phyloP scores from a whole-genome alignment of 352 stramenopile species.

The Blastocystis sp. region DNA sequence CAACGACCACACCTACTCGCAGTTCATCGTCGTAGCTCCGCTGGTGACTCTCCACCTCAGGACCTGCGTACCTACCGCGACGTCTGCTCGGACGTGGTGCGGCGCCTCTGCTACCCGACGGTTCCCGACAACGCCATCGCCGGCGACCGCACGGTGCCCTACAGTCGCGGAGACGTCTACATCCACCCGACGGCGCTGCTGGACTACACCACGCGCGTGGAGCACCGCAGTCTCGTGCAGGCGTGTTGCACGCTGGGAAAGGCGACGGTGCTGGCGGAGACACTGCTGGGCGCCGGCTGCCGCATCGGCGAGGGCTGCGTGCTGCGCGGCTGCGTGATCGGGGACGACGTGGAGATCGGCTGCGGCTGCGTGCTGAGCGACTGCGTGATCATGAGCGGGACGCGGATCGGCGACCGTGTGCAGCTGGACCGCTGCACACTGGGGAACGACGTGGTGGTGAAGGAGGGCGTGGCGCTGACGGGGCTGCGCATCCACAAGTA shows the following conservation, averaged over 20 bases:
- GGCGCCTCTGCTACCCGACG: conserved; percentile 31
- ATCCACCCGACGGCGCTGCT: not conserved
- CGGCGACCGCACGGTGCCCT: not conserved
- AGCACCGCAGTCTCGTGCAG: conserved; percentile 10
- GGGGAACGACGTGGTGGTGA: not conserved
- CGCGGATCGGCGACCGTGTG: not conserved
- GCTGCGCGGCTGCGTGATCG: not conserved
- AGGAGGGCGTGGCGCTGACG: not conserved
- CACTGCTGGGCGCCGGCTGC: not conserved
- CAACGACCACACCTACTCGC: conserved; percentile 19
- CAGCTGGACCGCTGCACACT: not conserved
- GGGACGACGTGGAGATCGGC: not conserved
- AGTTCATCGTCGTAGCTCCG: not conserved
- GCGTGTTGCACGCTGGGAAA: not conserved
- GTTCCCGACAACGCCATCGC: conserved; percentile 31
- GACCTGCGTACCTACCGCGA: not conserved
- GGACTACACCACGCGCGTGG: not conserved
- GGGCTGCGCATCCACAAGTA: not conserved
- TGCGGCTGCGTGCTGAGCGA: not conserved
- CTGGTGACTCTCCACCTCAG: not conserved
- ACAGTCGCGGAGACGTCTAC: conserved; percentile 10
- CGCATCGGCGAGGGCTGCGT: not conserved
- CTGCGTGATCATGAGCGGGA: not conserved
- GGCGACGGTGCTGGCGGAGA: not conserved
- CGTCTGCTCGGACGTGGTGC: not conserved